Conservation (phyloP, 2,329 filamentous ascomycete genomes). For the Nemania sp. region DNA sequence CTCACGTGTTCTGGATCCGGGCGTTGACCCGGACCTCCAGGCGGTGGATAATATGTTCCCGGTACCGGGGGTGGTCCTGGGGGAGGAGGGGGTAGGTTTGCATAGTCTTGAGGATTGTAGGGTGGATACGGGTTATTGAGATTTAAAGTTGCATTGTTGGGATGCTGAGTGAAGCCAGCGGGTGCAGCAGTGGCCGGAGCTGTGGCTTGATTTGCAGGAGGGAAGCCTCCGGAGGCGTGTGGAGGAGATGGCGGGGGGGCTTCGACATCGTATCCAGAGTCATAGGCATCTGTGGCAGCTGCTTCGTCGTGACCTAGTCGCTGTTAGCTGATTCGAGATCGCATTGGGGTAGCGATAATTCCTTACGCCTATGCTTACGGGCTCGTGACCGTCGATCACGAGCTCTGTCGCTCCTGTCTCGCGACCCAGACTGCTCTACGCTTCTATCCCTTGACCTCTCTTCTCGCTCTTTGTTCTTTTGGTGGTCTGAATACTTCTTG, state of each 20-base stretch:
- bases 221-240: constrained; percentile 40
- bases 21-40: constrained; percentile 29
- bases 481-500: constrained; percentile 60
- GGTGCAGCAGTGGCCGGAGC: constrained; percentile 28
- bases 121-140: constrained; percentile 36
- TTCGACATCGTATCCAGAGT: constrained; percentile 33
- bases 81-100: constrained; percentile 34
- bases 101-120: constrained; percentile 40
- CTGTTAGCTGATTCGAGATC: constrained; percentile 24
- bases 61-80: constrained; percentile 33
- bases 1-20: constrained; percentile 44
- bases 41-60: constrained; percentile 29
- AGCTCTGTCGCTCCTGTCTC: constrained; percentile 35
- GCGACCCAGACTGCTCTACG: constrained; percentile 24
- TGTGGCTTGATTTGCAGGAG: constrained; percentile 27
- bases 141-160: constrained; percentile 38
- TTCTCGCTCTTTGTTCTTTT: constrained; percentile 48
- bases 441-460: constrained; percentile 43
- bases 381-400: constrained; percentile 44
- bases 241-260: constrained; percentile 36
- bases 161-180: constrained; percentile 37
- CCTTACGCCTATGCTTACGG: constrained; percentile 43
- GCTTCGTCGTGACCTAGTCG: constrained; percentile 41
- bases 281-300: constrained; percentile 30
- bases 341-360: not conserved